Evolutionary conservation across 192 early-diverging fungal species (phyloP).

Genomic region (Linnemannia schmuckeri): DNA sequence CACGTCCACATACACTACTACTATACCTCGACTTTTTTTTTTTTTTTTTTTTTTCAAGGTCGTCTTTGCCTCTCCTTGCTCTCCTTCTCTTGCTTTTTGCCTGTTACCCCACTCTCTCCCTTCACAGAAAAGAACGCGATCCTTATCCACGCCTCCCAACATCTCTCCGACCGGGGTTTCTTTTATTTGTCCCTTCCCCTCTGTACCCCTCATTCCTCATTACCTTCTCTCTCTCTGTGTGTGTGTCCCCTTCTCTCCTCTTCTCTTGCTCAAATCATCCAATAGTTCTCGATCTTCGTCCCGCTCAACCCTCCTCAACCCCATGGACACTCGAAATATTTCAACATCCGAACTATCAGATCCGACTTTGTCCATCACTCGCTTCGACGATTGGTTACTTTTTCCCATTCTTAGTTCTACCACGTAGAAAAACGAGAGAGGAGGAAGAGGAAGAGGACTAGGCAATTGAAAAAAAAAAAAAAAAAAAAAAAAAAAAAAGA

Average conservation of each 20-base stretch:
- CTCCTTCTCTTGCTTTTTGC: background rate
- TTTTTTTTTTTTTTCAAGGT: background rate
- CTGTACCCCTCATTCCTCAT: background rate
- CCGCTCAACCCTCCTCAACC: background rate
- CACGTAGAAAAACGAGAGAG: background rate
- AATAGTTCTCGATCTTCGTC: background rate
- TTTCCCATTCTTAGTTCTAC: background rate
- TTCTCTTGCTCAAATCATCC: background rate
- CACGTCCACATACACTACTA: background rate
- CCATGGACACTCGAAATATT: background rate
- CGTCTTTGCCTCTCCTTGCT: background rate
- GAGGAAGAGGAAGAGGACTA: background rate
- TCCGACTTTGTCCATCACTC: conserved; percentile 24
- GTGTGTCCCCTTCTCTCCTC: background rate
- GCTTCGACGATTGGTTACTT: background rate
- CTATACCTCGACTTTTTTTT: background rate
- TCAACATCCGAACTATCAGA: conserved; percentile 23
- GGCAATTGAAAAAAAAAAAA: too few relatives aligned
- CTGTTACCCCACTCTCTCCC: background rate
- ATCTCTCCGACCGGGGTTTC: background rate
- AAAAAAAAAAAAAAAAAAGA: too few relatives aligned
- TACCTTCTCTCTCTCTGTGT: background rate
- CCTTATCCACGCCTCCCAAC: background rate
- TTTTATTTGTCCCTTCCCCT: background rate
- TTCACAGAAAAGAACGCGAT: background rate